phyloP scores from a whole-genome alignment of 345 rosid species.

The Populus nigra region DNA sequence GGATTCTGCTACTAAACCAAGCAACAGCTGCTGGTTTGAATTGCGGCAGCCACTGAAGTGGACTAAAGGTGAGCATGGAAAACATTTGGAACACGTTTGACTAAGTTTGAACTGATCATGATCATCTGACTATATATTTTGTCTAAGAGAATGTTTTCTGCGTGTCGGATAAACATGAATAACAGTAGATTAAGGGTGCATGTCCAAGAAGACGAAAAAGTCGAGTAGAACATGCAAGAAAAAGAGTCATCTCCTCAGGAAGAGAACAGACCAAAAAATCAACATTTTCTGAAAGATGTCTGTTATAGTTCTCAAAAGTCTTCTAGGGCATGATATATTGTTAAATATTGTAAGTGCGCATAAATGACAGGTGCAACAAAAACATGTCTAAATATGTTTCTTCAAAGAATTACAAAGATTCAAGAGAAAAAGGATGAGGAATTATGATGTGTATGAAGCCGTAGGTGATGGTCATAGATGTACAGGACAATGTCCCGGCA shows the following conservation, averaged over 20 bases:
- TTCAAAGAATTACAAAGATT: not conserved
- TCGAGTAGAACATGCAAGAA: not conserved
- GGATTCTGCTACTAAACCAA: not conserved
- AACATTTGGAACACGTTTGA: not conserved
- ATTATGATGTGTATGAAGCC: not conserved
- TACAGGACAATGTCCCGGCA: not conserved
- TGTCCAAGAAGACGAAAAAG: not conserved
- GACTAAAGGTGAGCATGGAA: not conserved
- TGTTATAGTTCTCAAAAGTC: not conserved
- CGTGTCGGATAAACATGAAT: slow-evolving; percentile 4
- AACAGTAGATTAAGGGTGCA: not conserved
- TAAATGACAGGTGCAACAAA: not conserved
- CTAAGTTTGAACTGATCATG: not conserved
- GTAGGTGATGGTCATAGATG: not conserved
- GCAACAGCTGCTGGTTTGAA: not conserved
- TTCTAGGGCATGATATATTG: not conserved
- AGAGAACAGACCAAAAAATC: slow-evolving; percentile 4
- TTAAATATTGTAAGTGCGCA: not conserved
- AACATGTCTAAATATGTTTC: slow-evolving; percentile 13
- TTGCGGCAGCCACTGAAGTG: not conserved
- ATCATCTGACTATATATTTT: not conserved
- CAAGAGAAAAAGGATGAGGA: not conserved
- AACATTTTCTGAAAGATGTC: not conserved
- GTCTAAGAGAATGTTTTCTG: not conserved
- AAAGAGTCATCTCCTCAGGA: not conserved